These are phyloP conservation scores for Limnomonas spitsbergensis DNA, from an alignment of 139 green algal species.

Conservation along the genomic window DNA sequence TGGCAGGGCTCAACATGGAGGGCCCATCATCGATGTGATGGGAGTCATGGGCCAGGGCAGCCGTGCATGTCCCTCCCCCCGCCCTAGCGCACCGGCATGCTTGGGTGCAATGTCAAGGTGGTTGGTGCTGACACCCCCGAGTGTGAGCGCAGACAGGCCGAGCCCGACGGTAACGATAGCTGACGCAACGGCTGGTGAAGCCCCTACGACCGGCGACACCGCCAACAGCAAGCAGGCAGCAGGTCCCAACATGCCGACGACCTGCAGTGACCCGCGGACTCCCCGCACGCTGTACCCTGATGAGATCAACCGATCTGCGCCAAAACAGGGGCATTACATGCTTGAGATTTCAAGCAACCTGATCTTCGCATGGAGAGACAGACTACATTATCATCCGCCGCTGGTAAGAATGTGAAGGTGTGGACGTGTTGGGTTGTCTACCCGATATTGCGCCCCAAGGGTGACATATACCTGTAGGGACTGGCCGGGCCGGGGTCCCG, in stretches of 20 bases:
- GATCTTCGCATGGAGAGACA: too few species aligned
- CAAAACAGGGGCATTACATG: too few species aligned
- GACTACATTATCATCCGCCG: too few species aligned
- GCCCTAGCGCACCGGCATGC: slow-evolving; percentile 52
- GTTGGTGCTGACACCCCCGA: slow-evolving; percentile 61
- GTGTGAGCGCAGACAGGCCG: slow-evolving; percentile 68
- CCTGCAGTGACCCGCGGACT: slow-evolving; percentile 48
- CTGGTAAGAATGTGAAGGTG: too few species aligned
- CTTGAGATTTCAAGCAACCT: too few species aligned
- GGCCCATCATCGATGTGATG: too few species aligned
- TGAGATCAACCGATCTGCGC: slow-evolving; percentile 42
- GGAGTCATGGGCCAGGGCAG: too few species aligned
- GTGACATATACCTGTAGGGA: not conserved
- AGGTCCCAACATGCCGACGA: slow-evolving; percentile 72
- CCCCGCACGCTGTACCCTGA: slow-evolving; percentile 39
- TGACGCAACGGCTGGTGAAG: slow-evolving; percentile 38
- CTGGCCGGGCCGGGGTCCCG: not conserved
- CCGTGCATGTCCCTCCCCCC: too few species aligned
- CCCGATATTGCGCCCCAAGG: not conserved
- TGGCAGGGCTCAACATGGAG: not conserved
- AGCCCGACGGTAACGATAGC: slow-evolving; percentile 66
- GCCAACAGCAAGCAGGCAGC: slow-evolving; percentile 64
- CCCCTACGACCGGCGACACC: slow-evolving; percentile 51
- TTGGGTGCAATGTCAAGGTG: slow-evolving; percentile 75
- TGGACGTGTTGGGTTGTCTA: too few species aligned